These are phyloP conservation scores for Theileria orientalis DNA, from an alignment of 169 alveolate species.

Conservation along the genomic window DNA sequence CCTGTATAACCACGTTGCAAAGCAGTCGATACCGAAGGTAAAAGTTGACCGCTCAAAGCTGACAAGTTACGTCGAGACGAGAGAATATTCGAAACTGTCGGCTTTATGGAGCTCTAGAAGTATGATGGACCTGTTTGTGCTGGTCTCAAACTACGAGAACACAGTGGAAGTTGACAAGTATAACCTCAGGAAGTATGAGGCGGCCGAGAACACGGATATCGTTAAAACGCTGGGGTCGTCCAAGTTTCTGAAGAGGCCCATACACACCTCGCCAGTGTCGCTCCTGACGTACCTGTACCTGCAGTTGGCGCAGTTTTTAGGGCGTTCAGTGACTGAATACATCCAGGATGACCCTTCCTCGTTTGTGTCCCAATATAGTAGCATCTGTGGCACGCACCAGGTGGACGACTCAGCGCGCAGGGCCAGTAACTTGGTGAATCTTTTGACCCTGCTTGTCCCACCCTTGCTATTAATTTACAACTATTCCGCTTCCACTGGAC, in stretches of 20 bases:
- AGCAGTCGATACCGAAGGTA: neutral
- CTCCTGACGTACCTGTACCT: neutral
- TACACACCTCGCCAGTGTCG: constrained; percentile 12
- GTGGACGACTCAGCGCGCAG: neutral
- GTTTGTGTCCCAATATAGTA: too few species aligned
- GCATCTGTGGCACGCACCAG: constrained; percentile 11
- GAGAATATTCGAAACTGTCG: neutral
- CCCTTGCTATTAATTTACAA: constrained; percentile 30
- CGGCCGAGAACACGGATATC: neutral
- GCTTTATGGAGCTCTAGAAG: constrained; percentile 4
- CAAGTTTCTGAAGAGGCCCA: neutral
- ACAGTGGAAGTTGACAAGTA: constrained; percentile 56
- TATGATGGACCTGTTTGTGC: constrained; percentile 1
- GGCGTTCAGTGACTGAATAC: neutral
- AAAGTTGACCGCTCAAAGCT: neutral
- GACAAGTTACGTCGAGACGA: neutral
- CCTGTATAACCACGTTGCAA: neutral
- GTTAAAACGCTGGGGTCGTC: neutral
- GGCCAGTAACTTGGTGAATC: neutral
- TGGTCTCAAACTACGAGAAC: constrained; percentile 50
- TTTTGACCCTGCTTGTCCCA: constrained; percentile 22
- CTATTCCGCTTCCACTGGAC: constrained; percentile 26
- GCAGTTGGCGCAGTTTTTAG: neutral
- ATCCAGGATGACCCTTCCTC: neutral
- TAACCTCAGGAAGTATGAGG: constrained; percentile 20